Conservation (phyloP, 148 eudicot genomes). For the Rhododendron molle region DNA sequence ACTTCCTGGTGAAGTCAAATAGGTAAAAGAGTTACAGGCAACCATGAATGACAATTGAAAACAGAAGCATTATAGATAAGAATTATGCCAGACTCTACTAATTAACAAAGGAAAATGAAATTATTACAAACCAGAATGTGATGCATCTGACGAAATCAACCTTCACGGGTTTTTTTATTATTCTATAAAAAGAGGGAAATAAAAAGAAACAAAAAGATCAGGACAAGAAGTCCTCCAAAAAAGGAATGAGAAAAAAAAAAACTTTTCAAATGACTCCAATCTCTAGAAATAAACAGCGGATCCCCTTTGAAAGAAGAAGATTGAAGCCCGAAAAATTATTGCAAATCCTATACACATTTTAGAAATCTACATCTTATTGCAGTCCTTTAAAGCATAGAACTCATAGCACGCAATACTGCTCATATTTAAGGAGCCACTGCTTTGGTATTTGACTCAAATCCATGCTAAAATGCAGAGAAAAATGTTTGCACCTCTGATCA, state of each 20-base stretch:
- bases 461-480: background rate
- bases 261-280: background rate
- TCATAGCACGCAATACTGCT: background rate
- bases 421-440: background rate
- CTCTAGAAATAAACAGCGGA: background rate
- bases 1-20: constrained; percentile 37
- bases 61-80: background rate
- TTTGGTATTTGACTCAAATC: background rate
- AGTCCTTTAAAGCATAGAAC: background rate
- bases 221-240: background rate
- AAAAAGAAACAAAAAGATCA: too few species aligned
- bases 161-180: background rate
- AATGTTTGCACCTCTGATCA: background rate
- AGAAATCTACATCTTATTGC: background rate
- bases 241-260: background rate
- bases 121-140: background rate
- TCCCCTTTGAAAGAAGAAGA: background rate
- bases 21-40: constrained; percentile 1
- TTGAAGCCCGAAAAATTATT: background rate
- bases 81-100: background rate
- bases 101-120: background rate
- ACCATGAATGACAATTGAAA: background rate
- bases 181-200: background rate
- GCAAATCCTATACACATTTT: background rate
- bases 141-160: background rate